phyloP scores from a whole-genome alignment of 2,329 filamentous ascomycete genomes.

The Fusarium sp. region DNA sequence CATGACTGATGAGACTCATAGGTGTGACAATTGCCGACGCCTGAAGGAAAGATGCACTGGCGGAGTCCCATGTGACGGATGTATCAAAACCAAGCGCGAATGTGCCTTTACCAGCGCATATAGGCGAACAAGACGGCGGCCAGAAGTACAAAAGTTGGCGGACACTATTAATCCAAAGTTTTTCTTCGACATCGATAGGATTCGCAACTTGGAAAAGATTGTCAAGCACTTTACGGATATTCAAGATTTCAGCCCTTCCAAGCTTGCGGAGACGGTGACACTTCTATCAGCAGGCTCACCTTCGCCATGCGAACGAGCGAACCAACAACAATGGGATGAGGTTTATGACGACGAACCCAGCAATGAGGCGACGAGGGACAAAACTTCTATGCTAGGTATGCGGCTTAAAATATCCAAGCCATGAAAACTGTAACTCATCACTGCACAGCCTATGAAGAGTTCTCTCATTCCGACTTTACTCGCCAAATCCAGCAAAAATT shows the following conservation, averaged over 20 bases:
- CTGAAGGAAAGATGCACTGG: constrained; percentile 30
- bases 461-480: constrained; percentile 25
- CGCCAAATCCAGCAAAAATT: constrained; percentile 18
- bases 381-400: neutral
- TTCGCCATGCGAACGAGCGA: neutral
- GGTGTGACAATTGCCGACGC: constrained; percentile 24
- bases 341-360: neutral
- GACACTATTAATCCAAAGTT: neutral
- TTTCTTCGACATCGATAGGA: constrained; percentile 24
- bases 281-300: neutral
- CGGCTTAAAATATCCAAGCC: neutral
- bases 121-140: constrained; percentile 7
- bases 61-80: constrained; percentile 20
- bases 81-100: constrained; percentile 5
- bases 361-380: neutral
- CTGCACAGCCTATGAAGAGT: neutral
- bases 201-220: constrained; percentile 17
- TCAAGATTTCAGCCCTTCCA: constrained; percentile 4
- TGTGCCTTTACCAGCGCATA: constrained; percentile 21
- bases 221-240: constrained; percentile 17
- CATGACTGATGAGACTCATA: neutral
- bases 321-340: neutral
- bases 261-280: constrained; percentile 7
- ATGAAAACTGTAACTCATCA: neutral
- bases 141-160: neutral